Conservation (phyloP, 1,139 yeast genomes). For the Arxiozyma bovina region DNA sequence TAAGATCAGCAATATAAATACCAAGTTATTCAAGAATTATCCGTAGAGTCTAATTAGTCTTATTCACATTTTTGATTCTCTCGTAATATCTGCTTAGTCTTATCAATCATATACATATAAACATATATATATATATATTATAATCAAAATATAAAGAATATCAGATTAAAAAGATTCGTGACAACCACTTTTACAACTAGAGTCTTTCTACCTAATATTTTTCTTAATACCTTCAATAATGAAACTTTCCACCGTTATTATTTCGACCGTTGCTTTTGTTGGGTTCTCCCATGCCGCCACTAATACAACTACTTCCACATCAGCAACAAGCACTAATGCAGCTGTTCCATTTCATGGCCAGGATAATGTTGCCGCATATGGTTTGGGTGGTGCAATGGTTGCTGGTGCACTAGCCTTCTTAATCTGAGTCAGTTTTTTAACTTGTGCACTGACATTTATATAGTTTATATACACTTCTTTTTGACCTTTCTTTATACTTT, state of each 20-base stretch:
- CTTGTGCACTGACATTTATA: not conserved
- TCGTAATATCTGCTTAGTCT: too few species aligned
- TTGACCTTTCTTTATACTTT: not conserved
- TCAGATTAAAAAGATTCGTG: not conserved
- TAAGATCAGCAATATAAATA: too few species aligned
- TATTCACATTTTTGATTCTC: not conserved
- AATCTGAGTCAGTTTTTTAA: not conserved
- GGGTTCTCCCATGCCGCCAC: constrained; percentile 6
- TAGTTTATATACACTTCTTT: not conserved
- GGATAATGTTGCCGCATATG: constrained; percentile 6
- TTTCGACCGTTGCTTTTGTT: constrained; percentile 7
- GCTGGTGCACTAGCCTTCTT: constrained; percentile 10
- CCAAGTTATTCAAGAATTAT: not conserved
- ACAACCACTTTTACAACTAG: too few species aligned
- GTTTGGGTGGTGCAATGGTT: constrained; percentile 8
- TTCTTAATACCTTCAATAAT: constrained; percentile 1
- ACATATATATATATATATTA: too few species aligned
- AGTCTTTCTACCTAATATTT: not conserved
- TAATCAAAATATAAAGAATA: not conserved
- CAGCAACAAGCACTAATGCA: constrained; percentile 4
- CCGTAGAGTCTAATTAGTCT: not conserved
- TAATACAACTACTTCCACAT: constrained; percentile 1
- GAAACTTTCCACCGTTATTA: constrained; percentile 10
- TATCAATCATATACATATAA: too few species aligned
- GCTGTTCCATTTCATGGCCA: constrained; percentile 1